Base-by-base conservation (phyloP, 2,329 filamentous ascomycete species). In the Lecanicillium sp. region DNA sequence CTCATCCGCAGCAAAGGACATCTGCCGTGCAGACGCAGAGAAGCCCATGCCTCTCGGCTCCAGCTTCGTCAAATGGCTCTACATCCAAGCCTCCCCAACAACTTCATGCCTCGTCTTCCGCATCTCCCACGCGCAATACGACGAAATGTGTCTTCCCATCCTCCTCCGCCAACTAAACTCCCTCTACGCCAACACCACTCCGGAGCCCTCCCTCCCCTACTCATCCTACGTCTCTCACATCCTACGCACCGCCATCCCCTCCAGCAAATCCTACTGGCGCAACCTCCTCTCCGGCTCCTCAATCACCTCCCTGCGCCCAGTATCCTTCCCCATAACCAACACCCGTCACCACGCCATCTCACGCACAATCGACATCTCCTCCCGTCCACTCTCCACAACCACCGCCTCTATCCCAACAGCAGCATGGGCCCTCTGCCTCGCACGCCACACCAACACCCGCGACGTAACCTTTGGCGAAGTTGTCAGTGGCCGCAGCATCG, bases 51-150 rank as follows among this genome's bases (percentile, higher is more conserved):
- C 71, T 0, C 65, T 73, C 8, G 79, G 78, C 3, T 74, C 76
- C 3, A 62, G 73, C 13, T 80, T 80, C 43, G 67, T 75, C 40
- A 75, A 76, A 44, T 79, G 75, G 63, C 68, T 75, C 47, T 65
- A 73, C 32, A 60, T 77, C 31, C 61, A 63, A 40, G 50, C 50
- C 48, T 45, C 14, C 44, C 44, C 42, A 35, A 51, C 28, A 50
- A 48, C 14, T 49, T 63, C 58, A 25, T 66, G 60, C 34, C 70
- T 83, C 12, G 60, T 73, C 42, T 68, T 81, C 52, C 72, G 79
- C 40, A 70, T 84, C 40, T 83, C 78, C 0, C 80, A 84, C 53
- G 75, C 79, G 1, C 79, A 83, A 47, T 83, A 83, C 51, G 80
- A 84, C 46, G 80, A 80, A 45, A 77, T 83, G 16, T 83, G 74